Percentiles rank a stretch among this genome's conserved stretches.
Evolutionary conservation across 768 basidiomycete genomes (phyloP).

Genomic region (Tulasnella sp.): DNA sequence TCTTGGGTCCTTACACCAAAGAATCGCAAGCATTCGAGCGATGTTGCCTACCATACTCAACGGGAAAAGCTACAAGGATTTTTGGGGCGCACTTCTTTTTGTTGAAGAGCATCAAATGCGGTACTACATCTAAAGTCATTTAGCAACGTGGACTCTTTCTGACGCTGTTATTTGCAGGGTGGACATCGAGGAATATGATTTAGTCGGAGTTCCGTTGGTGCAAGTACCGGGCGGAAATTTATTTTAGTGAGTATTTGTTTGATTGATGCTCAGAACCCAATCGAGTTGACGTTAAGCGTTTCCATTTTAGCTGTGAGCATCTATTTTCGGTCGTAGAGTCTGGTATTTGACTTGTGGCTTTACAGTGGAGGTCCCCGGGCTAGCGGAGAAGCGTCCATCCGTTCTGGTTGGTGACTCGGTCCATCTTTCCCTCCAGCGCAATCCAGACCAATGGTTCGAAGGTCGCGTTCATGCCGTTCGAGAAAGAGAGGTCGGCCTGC

Average conservation of each 20-base stretch:
- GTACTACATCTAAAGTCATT: not conserved
- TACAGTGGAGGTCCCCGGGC: conserved; percentile 20
- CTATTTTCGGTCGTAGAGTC: not conserved
- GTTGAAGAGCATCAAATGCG: conserved; percentile 25
- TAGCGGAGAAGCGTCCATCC: conserved; percentile 18
- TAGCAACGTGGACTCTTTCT: not conserved
- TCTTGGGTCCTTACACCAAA: not conserved
- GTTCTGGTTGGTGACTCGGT: conserved; percentile 9
- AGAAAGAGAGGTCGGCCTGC: conserved; percentile 7
- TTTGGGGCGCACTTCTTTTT: conserved; percentile 16
- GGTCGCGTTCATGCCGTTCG: conserved; percentile 6
- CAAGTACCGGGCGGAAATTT: not conserved
- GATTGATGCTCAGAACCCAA: not conserved
- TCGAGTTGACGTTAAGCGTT: not conserved
- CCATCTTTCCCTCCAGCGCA: not conserved
- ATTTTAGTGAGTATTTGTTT: not conserved
- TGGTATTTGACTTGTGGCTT: not conserved
- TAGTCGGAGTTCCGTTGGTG: not conserved
- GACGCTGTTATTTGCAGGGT: not conserved
- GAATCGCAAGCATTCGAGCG: not conserved
- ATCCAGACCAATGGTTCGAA: conserved; percentile 3
- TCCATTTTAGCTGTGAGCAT: not conserved
- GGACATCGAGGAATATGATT: conserved; percentile 19
- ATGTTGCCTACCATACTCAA: not conserved
- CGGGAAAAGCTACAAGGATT: not conserved